phyloP scores from a whole-genome alignment of 2,329 filamentous ascomycete species.

The Penicillium sp. region DNA sequence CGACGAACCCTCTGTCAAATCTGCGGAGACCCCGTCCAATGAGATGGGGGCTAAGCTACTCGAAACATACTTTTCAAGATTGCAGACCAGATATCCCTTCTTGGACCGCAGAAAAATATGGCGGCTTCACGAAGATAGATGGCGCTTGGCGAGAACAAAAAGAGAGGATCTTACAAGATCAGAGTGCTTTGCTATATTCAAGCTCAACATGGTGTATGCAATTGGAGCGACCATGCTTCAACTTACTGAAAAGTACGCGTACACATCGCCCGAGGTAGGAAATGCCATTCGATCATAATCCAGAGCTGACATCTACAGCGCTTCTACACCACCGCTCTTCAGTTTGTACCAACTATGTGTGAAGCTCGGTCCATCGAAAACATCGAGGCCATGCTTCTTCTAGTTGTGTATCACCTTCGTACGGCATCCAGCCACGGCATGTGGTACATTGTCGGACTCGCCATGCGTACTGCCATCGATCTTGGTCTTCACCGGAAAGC shows the following conservation, averaged over 20 bases:
- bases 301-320: slow-evolving; percentile 33
- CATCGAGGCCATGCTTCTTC: slow-evolving; percentile 49
- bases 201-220: slow-evolving; percentile 49
- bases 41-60: slow-evolving; percentile 43
- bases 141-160: slow-evolving; percentile 34
- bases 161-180: slow-evolving; percentile 30
- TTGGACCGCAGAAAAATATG: slow-evolving; percentile 45
- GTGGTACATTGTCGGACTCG: slow-evolving; percentile 52
- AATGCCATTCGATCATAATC: not conserved
- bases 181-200: slow-evolving; percentile 47
- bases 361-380: slow-evolving; percentile 49
- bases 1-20: slow-evolving; percentile 20
- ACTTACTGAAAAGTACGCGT: slow-evolving; percentile 44
- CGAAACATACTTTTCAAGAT: slow-evolving; percentile 43
- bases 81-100: slow-evolving; percentile 49
- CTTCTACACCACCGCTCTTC: slow-evolving; percentile 47
- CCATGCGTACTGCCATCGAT: slow-evolving; percentile 51
- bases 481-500: slow-evolving; percentile 48
- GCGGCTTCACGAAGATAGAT: slow-evolving; percentile 41
- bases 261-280: slow-evolving; percentile 41
- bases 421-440: slow-evolving; percentile 48
- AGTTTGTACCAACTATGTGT: slow-evolving; percentile 46
- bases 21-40: slow-evolving; percentile 45
- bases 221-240: slow-evolving; percentile 48
- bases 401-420: slow-evolving; percentile 49